Base-by-base conservation (phyloP, 2,329 filamentous ascomycete species). In the Penicillium sp. region DNA sequence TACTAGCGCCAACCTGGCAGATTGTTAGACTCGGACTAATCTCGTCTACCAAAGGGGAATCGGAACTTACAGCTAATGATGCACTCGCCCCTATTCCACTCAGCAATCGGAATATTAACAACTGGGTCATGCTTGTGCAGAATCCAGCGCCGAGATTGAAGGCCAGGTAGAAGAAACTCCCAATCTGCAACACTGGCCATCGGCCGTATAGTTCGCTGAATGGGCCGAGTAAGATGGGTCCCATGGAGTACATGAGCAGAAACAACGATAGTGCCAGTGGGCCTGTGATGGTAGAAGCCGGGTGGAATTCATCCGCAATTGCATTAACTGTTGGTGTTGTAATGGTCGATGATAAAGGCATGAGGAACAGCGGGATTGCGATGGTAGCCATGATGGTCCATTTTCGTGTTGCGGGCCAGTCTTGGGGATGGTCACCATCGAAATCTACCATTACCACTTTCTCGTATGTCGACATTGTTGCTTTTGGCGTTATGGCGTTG, bases 1-100 rank as follows among this genome's bases (percentile, higher is more conserved):
- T 60, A 28, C 58, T 53, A 17, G 53, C 53, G 9, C 56, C 58
- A 22, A 60, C 56, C 58, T 58, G 48, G 14, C 19, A 17, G 22
- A 19, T 14, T 14, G 8, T 36, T 28, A 33, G 9, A 3, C n/a
- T 14, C 40, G 6, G n/a, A 31, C 26, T 43, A 19, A 5, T 6
- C 12, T 30, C 6, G 40, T 43, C 36, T 11, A 8, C 9, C 14
- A 19, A 4, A n/a, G 17, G 11, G 9, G 5, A 36, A 10, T 17
- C 1, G 12, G n/a, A 16, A 50, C 53, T 50, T 22, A 55, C 46
- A 41, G 53, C 46, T 25, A 55, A 43, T 33, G 30, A 51, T 22
- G 22, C 22, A 22, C 22, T 22, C 4, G 22, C 22, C 4, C 22
- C 22, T 22, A 22, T 22, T 22, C 22, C 22, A 4, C 22, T 22